Evolutionary conservation across 1,284 basidiomycete species (phyloP), one percentile per base, ranked within the genome.

Genomic region (Thelephora terrestris): DNA sequence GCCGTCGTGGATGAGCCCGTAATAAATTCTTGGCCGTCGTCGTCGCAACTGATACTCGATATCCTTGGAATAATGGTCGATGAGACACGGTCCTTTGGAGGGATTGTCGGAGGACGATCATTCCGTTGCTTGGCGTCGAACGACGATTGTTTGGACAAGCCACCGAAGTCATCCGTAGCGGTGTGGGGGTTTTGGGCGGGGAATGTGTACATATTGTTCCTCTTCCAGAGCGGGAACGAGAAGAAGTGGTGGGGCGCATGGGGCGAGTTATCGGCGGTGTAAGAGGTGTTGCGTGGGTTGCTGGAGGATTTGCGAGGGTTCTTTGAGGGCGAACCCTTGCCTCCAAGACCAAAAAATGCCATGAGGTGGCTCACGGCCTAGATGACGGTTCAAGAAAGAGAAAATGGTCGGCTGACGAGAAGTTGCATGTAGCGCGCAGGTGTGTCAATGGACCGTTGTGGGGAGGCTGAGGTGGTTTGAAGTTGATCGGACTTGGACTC

Each of bases 101-200:
- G 83, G 85, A 2, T 74, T 81, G 2, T 18, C 20, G 80, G 80
- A 40, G 84, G 84, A 21, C 86, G 72, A 10, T 76, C 78, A 60
- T 86, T 85, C 25, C 39, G 39, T 25, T 42, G 39, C 39, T 23
- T 21, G 25, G 25, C 12, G 16, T 42, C 25, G 55, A 45, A 40
- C 43, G 37, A 24, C 52, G 49, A 32, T 46, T 47, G 34, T 65
- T 63, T 61, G 50, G 51, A 47, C 48, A 61, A 52, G 5, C 57
- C 23, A 36, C 63, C 61, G 27, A 61, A 52, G 49, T 69, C 64
- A 50, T 63, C 63, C 47, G 59, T 53, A 37, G 53, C 52, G 35
- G 56, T 51, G 25, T 47, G 34, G 51, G 46, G 21, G 55, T 45
- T 27, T 62, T 52, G 23, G 61, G 57, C 25, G 60, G 58, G 29